phyloP scores from a whole-genome alignment of 2,329 filamentous ascomycete species.

The Penicillium palitans region DNA sequence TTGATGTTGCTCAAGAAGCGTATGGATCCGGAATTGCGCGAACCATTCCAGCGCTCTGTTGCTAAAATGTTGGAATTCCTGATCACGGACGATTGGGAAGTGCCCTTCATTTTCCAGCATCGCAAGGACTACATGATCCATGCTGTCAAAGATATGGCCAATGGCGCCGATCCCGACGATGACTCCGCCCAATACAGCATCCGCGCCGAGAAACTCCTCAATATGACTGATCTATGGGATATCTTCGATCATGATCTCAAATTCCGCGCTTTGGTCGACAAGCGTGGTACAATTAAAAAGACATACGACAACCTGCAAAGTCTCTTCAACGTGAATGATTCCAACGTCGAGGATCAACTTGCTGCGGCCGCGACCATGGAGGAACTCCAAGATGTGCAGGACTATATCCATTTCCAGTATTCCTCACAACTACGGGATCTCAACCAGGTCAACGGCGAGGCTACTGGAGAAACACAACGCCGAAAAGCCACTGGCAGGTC shows the following conservation, averaged over 20 bases:
- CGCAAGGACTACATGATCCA: slow-evolving; percentile 97
- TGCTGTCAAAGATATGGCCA: slow-evolving; percentile 68
- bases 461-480: slow-evolving; percentile 67
- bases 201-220: slow-evolving; percentile 80
- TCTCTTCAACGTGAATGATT: slow-evolving; percentile 67
- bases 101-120: slow-evolving; percentile 97
- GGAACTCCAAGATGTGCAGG: slow-evolving; percentile 92
- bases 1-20: slow-evolving; percentile 87
- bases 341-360: slow-evolving; percentile 80
- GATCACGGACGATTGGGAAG: slow-evolving; percentile 89
- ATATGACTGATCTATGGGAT: slow-evolving; percentile 91
- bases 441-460: slow-evolving; percentile 59
- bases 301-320: slow-evolving; percentile 72
- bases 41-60: slow-evolving; percentile 83
- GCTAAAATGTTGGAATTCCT: slow-evolving; percentile 94
- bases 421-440: slow-evolving; percentile 79
- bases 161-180: slow-evolving; percentile 66
- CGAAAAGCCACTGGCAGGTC: slow-evolving; percentile 80
- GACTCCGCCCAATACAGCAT: slow-evolving; percentile 68
- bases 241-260: slow-evolving; percentile 94
- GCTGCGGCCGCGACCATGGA: slow-evolving; percentile 80
- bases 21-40: slow-evolving; percentile 68
- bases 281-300: slow-evolving; percentile 80
- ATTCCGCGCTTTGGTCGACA: slow-evolving; percentile 88
- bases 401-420: slow-evolving; percentile 95